Base-by-base conservation (phyloP, 495 filamentous ascomycete genomes). In the Xylaria nigripes region DNA sequence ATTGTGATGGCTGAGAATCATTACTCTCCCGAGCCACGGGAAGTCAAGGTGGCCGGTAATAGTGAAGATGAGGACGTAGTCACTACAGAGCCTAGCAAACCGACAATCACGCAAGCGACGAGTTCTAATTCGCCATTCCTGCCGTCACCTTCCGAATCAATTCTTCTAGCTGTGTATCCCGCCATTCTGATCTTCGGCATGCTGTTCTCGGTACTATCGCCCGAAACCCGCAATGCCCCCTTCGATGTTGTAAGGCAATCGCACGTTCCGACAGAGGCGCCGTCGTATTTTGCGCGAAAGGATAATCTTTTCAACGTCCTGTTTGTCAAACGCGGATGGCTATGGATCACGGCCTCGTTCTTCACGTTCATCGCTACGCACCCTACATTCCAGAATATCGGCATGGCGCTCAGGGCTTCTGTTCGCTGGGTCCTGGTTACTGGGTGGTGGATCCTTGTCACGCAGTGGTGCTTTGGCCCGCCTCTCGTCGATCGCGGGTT, bases 401-500 rank as follows among this genome's bases (percentile, higher is more conserved):
- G 54, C 51, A 63, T 66, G n/a, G 62, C 73, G 12, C 50, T 77
- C 0, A 73, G 79, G 36, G 87, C 84, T 0, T 38, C 70, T 7
- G 40, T 83, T 9, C 74, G 93, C 2, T 97, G 89, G 78, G 71
- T 57, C 3, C 67, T 88, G 6, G 82, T 87, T 0, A 93, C 89
- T 6, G 44, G 66, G 2, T 87, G 81, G 72, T 95, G 89, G 89
- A 76, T 85, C 23, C 65, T 81, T 16, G 80, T 88, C 16, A 98
- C 94, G 59, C 93, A 96, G 74, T 96, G 92, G 93, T 96, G 85
- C 66, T 95, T 98, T 60, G 93, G 93, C 0, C 83, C 93, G 19
- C 75, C 89, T 6, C 72, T 97, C 12, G 93, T 96, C 58, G 93
- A 98, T 67, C 80, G 90, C 2, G 77, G 83, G 8, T 98, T 97